These are phyloP conservation scores for Russula foetens DNA, from an alignment of 768 basidiomycete genomes.

Conservation along the genomic window DNA sequence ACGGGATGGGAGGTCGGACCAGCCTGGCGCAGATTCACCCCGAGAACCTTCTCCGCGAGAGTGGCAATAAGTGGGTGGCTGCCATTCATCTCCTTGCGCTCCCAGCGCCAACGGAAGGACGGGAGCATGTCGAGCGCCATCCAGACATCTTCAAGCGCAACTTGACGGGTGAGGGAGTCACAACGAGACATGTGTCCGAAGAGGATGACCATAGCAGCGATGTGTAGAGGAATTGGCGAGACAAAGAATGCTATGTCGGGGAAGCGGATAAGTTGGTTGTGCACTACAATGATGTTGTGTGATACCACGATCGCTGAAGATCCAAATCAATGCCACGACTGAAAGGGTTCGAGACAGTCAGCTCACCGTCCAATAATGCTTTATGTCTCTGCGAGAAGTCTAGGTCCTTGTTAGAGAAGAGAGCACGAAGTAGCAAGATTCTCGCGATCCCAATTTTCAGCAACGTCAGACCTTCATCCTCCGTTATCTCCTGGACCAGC, in stretches of 20 bases:
- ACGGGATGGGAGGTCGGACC: slow-evolving; percentile 32
- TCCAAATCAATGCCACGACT: not conserved
- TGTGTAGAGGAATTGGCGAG: slow-evolving; percentile 82
- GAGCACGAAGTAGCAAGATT: slow-evolving; percentile 66
- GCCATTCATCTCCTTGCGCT: slow-evolving; percentile 71
- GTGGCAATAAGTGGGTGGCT: slow-evolving; percentile 79
- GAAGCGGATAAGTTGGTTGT: slow-evolving; percentile 75
- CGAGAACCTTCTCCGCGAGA: slow-evolving; percentile 75
- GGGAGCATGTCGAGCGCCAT: slow-evolving; percentile 84
- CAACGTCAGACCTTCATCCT: slow-evolving; percentile 74
- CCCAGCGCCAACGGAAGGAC: slow-evolving; percentile 88
- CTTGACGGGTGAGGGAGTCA: slow-evolving; percentile 51
- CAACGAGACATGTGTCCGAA: slow-evolving; percentile 81
- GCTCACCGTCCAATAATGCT: slow-evolving; percentile 71
- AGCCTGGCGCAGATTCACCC: slow-evolving; percentile 58
- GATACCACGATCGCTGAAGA: slow-evolving; percentile 69
- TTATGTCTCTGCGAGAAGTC: slow-evolving; percentile 54
- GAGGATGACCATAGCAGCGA: slow-evolving; percentile 86
- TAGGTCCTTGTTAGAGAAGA: slow-evolving; percentile 72
- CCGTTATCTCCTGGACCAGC: slow-evolving; percentile 66
- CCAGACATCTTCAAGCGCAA: slow-evolving; percentile 76
- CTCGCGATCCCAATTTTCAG: slow-evolving; percentile 78
- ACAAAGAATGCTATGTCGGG: slow-evolving; percentile 86
- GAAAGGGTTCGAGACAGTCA: not conserved
- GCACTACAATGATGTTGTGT: slow-evolving; percentile 80